These are phyloP conservation scores for Wickerhamiella nectarea DNA, from an alignment of 805 yeast species.

Conservation along the genomic window DNA sequence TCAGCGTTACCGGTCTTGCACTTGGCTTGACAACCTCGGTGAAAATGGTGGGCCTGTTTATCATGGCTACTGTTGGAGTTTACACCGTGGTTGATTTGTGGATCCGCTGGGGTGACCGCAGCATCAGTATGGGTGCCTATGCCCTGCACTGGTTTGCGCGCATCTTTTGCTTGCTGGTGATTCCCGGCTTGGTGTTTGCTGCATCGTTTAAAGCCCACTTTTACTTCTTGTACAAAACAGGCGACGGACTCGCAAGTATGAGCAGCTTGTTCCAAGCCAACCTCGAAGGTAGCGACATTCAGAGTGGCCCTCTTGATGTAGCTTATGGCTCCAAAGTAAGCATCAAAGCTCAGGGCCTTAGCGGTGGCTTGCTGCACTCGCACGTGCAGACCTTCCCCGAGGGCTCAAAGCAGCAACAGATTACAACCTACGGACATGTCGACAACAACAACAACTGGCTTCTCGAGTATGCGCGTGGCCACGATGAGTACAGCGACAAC, in stretches of 20 bases:
- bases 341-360: constrained; percentile 67
- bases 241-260: constrained; percentile 95
- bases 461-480: constrained; percentile 33
- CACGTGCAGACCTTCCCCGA: constrained; percentile 48
- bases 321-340: constrained; percentile 67
- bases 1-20: constrained; percentile 66
- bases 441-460: constrained; percentile 70
- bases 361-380: constrained; percentile 64
- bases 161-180: constrained; percentile 50
- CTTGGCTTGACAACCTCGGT: constrained; percentile 89
- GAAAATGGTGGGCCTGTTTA: constrained; percentile 90
- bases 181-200: constrained; percentile 72
- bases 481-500: constrained; percentile 26
- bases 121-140: constrained; percentile 47
- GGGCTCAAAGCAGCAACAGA: constrained; percentile 67
- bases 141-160: constrained; percentile 64
- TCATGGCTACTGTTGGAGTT: constrained; percentile 73
- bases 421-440: constrained; percentile 51
- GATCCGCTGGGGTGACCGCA: constrained; percentile 57
- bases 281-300: constrained; percentile 66
- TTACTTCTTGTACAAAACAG: constrained; percentile 65
- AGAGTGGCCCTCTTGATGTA: constrained; percentile 54
- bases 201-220: constrained; percentile 91
- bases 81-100: constrained; percentile 82
- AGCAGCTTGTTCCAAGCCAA: constrained; percentile 91